Evolutionary conservation across 345 rosid genomes (phyloP), one percentile per base, ranked within the genome.

Genomic region (Moringa oleifera): DNA sequence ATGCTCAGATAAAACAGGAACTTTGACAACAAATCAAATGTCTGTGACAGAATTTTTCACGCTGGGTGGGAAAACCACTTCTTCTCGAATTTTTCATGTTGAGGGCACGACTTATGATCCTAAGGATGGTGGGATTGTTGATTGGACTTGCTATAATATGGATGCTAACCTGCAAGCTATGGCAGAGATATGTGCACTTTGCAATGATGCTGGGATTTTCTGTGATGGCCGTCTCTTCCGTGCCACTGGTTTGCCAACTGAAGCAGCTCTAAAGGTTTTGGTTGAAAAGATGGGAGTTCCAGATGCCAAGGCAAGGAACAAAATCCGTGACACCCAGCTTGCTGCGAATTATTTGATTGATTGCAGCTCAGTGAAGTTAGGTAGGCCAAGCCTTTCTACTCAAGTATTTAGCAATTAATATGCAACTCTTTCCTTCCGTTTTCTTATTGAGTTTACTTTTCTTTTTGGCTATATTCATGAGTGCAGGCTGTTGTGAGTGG

Each of bases 51-150:
- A 84, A 41, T 85, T 92, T 68, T 83, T 92, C 68, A 89, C 96
- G 7, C 55, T 92, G 61, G 95, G 96, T 10, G 83, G 86, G 53
- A 83, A 79, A 74, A 79, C 84, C 45, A 80, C 85, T 7, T 56
- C 71, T 20, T 50, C 73, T 45, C 75, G 91, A 58, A 75, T 75
- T 58, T 92, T 92, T 59, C 73, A 45, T 58, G 98, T 92, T 6
- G 80, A 87, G 70, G 98, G 98, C 51, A 89, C 98, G n/a, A 89
- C 98, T 68, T 92, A 85, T 75, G 87, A 92, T 81, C 98, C 98
- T 17, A 84, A 79, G 72, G 98, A 92, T 61, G 98, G 98, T 21
- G 82, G 82, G 49, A 92, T 92, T 73, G 84, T 82, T 63, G 96
- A 87, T 56, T 92, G 98, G 98, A 80, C 73, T 20, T 79, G 85